Base-by-base conservation (phyloP, 306 rosid genomes). In the Cucurbita moschata region DNA sequence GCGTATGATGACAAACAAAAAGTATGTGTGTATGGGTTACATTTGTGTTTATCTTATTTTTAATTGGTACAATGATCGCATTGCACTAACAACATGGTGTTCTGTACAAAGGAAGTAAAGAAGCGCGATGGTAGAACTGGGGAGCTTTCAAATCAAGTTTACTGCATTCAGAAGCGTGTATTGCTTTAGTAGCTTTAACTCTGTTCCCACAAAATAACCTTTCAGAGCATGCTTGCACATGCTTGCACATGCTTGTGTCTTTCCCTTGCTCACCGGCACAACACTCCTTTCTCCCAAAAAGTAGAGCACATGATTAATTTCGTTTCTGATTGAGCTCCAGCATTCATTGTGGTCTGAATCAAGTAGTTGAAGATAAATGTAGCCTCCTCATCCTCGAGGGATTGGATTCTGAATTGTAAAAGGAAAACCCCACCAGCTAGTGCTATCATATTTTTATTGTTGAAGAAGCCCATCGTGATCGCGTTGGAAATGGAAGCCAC, bases 21-120 rank as follows among this genome's bases (percentile, higher is more conserved):
- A 30, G 35, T 30, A 30, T 30, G 10, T 44, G 46, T 37, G 1
- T 37, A 7, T 37, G 46, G 67, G 37, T 37, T 60, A 35, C 10
- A 16, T 60, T 58, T 37, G 19, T 38, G 68, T 39, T 40, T 39
- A 40, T n/a, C 50, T 8, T 63, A 50, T 40, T 63, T 21, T 10
- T 63, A 8, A 47, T 47, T 11, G 13, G 51, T 4, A 47, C 14
- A 47, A 47, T 10, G 51, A 47, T 47, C 51, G 12, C 11, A 39
- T 39, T n/a, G 50, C 15, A 40, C 49, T 30, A 30, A 30, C 35
- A 2, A 30, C 30, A 6, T 38, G 70, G 26, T n/a, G 50, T 61
- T 76, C 62, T 71, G 72, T 77, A 76, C 68, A 63, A 10, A 63
- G 40, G 56, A 68, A 46, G 56, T 44, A 68, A 68, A 61, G 3